Evolutionary conservation across 495 filamentous ascomycete genomes (phyloP), one percentile per base, ranked within the genome.

Genomic region (Penicillium cosmopolitanum): DNA sequence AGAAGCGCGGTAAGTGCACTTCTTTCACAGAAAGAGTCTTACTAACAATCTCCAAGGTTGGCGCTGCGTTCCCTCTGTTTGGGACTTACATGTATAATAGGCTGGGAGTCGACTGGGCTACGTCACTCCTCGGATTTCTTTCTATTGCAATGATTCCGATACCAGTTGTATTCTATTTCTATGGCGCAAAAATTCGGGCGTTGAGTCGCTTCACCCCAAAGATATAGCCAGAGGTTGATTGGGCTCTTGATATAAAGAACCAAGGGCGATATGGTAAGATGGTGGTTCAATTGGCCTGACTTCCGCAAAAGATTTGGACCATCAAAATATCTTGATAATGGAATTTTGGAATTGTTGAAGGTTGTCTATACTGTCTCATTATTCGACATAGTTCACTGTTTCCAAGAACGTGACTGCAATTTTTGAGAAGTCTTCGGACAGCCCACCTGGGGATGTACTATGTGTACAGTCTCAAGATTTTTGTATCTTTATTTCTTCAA

Each of bases 201-300:
- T 40, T 40, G 36, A 40, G 36, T 40, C 36, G 36, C 36, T 40
- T 40, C 15, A 40, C 36, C 36, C 36, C 36, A 40, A 40, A 40
- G 36, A 12, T 40, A 12, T 40, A 40, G 36, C 15, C 28, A 40
- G 36, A 40, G 36, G 36, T n/a, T n/a, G 12, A 40, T 31, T 31
- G 28, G 6, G 28, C 12, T 13, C 12, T n/a, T 40, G 12, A 40
- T 40, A 6, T 40, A 13, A 5, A 40, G 15, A 40, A 40, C 15
- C 15, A 12, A 40, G 36, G 36, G 12, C 36, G 36, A 40, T 12
- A 40, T 40, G 36, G 36, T 12, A 40, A 40, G 36, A 40, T 13
- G 36, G 36, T 13, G 36, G 12, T 40, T n/a, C 36, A 40, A 40
- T 40, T 40, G 36, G 12, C 36, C 11, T 40, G 15, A 40, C 9